phyloP scores from a whole-genome alignment of 495 filamentous ascomycete genomes.

The Bacidia rubella region DNA sequence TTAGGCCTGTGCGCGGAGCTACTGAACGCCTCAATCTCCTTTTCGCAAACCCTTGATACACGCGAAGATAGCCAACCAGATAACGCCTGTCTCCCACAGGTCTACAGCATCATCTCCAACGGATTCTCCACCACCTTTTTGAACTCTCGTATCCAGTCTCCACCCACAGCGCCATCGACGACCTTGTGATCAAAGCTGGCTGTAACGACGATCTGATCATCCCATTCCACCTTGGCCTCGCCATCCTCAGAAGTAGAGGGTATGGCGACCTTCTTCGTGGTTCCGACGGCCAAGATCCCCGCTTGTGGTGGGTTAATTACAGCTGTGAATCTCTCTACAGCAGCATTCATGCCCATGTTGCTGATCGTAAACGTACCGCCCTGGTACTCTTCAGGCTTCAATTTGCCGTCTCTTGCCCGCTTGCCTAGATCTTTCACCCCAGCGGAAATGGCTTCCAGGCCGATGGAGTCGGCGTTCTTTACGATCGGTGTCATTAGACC shows the following conservation, averaged over 20 bases:
- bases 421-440: constrained; percentile 91
- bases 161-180: constrained; percentile 83
- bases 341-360: constrained; percentile 99
- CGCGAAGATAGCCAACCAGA: background rate
- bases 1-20: too few relatives aligned
- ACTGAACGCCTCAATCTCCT: too few relatives aligned
- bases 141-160: constrained; percentile 91
- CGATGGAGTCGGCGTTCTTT: constrained; percentile 66
- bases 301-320: constrained; percentile 99
- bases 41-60: too few relatives aligned
- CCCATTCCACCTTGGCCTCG: constrained; percentile 74
- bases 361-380: constrained; percentile 98
- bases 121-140: constrained; percentile 98
- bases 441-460: constrained; percentile 73
- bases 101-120: constrained; percentile 76
- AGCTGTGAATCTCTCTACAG: constrained; percentile 95
- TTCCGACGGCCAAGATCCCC: constrained; percentile 88
- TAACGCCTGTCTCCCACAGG: background rate
- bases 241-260: constrained; percentile 66
- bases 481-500: constrained; percentile 98
- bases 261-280: constrained; percentile 84
- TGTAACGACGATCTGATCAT: constrained; percentile 90
- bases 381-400: constrained; percentile 99
- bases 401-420: constrained; percentile 91
- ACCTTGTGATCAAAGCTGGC: constrained; percentile 98